Evolutionary conservation across 176 grass and related monocot genomes (phyloP).

Genomic region (Tillandsia fasciculata): DNA sequence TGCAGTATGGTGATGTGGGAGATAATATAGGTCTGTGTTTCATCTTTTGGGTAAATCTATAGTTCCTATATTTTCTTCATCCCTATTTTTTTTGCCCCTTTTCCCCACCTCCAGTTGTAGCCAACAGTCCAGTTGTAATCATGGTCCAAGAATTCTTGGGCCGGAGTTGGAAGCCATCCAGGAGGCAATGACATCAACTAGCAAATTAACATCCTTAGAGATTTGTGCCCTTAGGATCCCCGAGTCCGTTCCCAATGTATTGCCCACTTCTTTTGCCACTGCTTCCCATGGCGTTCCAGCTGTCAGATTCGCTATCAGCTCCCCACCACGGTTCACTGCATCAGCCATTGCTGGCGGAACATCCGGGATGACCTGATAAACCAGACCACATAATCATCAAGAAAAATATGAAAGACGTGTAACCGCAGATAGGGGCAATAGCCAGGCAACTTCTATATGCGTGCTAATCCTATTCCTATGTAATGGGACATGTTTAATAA

Average conservation of each 20-base stretch:
- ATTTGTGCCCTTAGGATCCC: constrained; percentile 48
- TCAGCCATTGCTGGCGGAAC: constrained; percentile 92
- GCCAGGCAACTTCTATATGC: too few relatives aligned
- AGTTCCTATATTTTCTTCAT: too few relatives aligned
- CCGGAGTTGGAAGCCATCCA: constrained; percentile 84
- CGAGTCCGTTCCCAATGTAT: constrained; percentile 61
- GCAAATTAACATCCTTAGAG: constrained; percentile 59
- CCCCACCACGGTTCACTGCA: constrained; percentile 79
- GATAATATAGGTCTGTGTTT: too few relatives aligned
- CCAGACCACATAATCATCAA: background rate
- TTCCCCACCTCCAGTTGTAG: too few relatives aligned
- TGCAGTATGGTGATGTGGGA: too few relatives aligned
- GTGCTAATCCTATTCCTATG: too few relatives aligned
- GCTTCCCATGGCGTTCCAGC: constrained; percentile 81
- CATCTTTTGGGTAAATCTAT: too few relatives aligned
- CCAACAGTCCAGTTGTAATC: constrained; percentile 3
- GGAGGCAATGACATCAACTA: constrained; percentile 60
- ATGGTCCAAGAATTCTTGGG: constrained; percentile 55
- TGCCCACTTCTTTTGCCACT: constrained; percentile 72
- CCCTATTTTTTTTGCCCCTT: too few relatives aligned
- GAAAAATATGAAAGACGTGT: background rate
- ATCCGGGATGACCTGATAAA: constrained; percentile 67
- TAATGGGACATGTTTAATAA: too few relatives aligned
- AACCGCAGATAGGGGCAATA: background rate
- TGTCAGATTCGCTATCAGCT: constrained; percentile 62